Evolutionary conservation across 108 stramenopile species (phyloP), one percentile per base, ranked within the genome.

Genomic region (Skeletonema potamos): DNA sequence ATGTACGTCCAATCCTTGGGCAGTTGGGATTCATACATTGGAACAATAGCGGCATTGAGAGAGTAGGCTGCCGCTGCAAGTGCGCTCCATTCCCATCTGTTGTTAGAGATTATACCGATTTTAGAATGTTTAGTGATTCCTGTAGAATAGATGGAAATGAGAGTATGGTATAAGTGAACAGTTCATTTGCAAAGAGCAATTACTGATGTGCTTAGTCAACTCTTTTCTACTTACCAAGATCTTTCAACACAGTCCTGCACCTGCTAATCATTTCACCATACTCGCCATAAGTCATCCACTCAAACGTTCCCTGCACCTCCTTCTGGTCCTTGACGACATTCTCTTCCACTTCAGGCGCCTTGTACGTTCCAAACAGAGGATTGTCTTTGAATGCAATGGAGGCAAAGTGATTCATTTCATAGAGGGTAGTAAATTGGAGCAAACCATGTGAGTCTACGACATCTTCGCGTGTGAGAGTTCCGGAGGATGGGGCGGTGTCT

Each of bases 1-100:
- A 99, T 99, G 72, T 97, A 98, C 1, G 83, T 83, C 96, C 98
- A 99, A 69, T 99, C 98, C 29, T 81, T 72, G 15, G 91, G 83
- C 15, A 91, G 81, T 77, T 98, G 98, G 8, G 96, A 92, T 68
- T 99, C 98, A 77, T 99, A 98, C 70, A 72, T 72, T 5, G 98
- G 98, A 18, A 98, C 97, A 57, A 96, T 72, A 20, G 92, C 84
- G 6, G 94, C 97, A 54, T 96, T 97, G 44, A 97, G 81, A 24
- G 89, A 89, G 70, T 95, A 96, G 5, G 96, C 86, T 15, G 96
- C 98, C 32, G 86, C 74, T 3, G 92, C 92, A 62, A 93, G 74
- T 5, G 93, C 85, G 0, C 94, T 96, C 97, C 97, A 98, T 71
- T 97, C 96, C 84, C 89, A 92, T 33, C 97, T 89, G 71, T 97